Conservation (phyloP, 768 basidiomycete genomes). For the Saitozyma sp. region DNA sequence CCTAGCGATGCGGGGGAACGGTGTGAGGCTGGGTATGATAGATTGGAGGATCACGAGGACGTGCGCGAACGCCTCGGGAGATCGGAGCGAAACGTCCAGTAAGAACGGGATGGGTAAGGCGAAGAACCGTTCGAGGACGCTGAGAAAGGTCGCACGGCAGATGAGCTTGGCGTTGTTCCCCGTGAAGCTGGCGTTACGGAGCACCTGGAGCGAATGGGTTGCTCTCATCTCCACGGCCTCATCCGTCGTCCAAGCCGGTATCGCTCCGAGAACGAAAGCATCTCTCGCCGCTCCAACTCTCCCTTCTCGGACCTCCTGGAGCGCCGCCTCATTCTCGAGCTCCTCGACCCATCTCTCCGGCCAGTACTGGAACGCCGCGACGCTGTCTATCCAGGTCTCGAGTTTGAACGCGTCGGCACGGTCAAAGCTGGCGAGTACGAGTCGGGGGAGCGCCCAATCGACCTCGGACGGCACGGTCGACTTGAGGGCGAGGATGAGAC, state of each 20-base stretch:
- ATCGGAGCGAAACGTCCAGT: slow-evolving; percentile 30
- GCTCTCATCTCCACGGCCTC: slow-evolving; percentile 63
- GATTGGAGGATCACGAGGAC: slow-evolving; percentile 50
- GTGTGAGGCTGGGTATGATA: slow-evolving; percentile 27
- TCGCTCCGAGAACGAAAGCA: slow-evolving; percentile 8
- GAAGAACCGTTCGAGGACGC: slow-evolving; percentile 34
- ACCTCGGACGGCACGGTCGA: slow-evolving; percentile 81
- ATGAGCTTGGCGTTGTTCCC: slow-evolving; percentile 31
- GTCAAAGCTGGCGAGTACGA: slow-evolving; percentile 75
- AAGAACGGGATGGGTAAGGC: slow-evolving; percentile 19
- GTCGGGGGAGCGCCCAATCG: slow-evolving; percentile 83
- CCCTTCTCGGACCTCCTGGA: slow-evolving; percentile 5
- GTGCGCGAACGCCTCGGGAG: slow-evolving; percentile 51
- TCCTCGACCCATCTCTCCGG: slow-evolving; percentile 77
- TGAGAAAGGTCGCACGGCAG: slow-evolving; percentile 16
- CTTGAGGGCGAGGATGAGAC: slow-evolving; percentile 84
- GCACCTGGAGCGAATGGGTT: slow-evolving; percentile 77
- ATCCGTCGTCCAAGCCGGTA: slow-evolving; percentile 30
- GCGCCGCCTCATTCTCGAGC: slow-evolving; percentile 31
- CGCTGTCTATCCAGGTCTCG: slow-evolving; percentile 70
- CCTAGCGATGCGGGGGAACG: slow-evolving; percentile 1
- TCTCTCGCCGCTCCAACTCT: slow-evolving; percentile 5
- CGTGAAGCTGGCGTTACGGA: slow-evolving; percentile 70
- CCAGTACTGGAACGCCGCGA: slow-evolving; percentile 82
- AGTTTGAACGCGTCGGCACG: slow-evolving; percentile 68